phyloP scores from a whole-genome alignment of 768 basidiomycete genomes.

The Leccinum variicolor region DNA sequence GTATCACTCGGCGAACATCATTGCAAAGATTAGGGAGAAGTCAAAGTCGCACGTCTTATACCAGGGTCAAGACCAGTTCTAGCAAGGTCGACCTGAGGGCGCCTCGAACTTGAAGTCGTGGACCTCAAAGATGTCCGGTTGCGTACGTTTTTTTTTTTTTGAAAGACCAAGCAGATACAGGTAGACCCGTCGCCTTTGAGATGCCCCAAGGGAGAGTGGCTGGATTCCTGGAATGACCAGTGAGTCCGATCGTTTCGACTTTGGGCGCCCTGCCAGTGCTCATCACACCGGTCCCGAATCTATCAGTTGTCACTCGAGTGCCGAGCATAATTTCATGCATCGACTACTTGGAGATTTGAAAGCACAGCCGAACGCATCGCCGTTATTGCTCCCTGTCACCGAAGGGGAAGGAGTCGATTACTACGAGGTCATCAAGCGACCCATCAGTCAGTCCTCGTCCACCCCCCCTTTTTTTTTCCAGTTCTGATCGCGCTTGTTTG shows the following conservation, averaged over 20 bases:
- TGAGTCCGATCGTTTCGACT: constrained; percentile 34
- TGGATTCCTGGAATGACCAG: constrained; percentile 88
- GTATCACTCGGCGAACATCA: too few relatives aligned
- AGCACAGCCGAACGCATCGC: constrained; percentile 78
- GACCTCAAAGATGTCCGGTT: constrained; percentile 83
- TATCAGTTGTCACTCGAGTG: constrained; percentile 41
- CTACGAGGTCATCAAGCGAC: constrained; percentile 80
- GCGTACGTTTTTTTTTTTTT: constrained; percentile 45
- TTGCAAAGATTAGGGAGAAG: constrained; percentile 82
- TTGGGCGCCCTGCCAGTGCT: background rate
- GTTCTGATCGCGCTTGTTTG: background rate
- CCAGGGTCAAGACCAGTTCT: constrained; percentile 74
- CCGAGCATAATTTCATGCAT: constrained; percentile 68
- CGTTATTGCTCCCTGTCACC: constrained; percentile 82
- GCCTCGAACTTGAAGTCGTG: too few relatives aligned
- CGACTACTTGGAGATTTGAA: constrained; percentile 76
- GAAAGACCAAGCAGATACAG: background rate
- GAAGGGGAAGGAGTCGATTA: constrained; percentile 82
- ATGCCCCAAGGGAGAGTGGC: constrained; percentile 74
- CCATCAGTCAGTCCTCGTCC: constrained; percentile 72
- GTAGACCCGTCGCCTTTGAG: background rate
- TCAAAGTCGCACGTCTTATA: constrained; percentile 86
- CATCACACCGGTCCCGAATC: background rate
- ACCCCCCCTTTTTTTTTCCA: background rate
- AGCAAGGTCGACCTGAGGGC: constrained; percentile 49